Base-by-base conservation (phyloP, 805 yeast genomes). In the Hanseniaspora lachancei region DNA sequence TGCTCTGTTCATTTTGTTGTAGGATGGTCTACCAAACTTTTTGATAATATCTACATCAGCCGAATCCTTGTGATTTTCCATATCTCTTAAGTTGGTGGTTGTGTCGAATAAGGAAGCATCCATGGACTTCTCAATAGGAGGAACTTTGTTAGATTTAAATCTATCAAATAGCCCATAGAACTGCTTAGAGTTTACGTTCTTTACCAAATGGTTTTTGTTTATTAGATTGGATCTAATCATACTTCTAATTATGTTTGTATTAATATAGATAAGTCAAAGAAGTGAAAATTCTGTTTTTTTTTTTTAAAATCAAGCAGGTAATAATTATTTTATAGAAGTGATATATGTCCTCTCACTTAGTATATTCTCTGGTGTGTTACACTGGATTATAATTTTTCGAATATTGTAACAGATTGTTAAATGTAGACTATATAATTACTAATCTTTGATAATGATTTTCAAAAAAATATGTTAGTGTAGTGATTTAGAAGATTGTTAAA, bases 1-100 rank as follows among this genome's bases (percentile, higher is more conserved):
- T 12, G 50, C 32, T 16, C 34, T 35, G 24, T 39, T 46, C 56
- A 53, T 44, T 24, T 53, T 46, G 40, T 29, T 46, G 39, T 46
- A 53, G 7, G 50, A 39, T 24, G 56, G 56, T 46, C 50, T 46
- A 21, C 49, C 49, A 39, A 46, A 53, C 21, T 27, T 53, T 21
- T 53, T 46, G n/a, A 53, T 53, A 29, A 36, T 40, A 15, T 53
- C 56, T n/a, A 7, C 32, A 20, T 46, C 56, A 29, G 15, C 21
- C 1, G 42, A 8, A 10, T 38, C 47, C 5, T 12, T 38, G 16
- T 40, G 39, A 5, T 20, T 15, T 10, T 29, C 18, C 15, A 29
- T 24, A 20, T 46, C 49, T 16, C 12, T 23, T 9, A 51, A 21
- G 46, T 51, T 51, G n/a, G 35, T 27, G 15, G 55, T 51, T 18